These are phyloP conservation scores for Starmerella lactis-condensi DNA, from an alignment of 805 yeast species.

Conservation along the genomic window DNA sequence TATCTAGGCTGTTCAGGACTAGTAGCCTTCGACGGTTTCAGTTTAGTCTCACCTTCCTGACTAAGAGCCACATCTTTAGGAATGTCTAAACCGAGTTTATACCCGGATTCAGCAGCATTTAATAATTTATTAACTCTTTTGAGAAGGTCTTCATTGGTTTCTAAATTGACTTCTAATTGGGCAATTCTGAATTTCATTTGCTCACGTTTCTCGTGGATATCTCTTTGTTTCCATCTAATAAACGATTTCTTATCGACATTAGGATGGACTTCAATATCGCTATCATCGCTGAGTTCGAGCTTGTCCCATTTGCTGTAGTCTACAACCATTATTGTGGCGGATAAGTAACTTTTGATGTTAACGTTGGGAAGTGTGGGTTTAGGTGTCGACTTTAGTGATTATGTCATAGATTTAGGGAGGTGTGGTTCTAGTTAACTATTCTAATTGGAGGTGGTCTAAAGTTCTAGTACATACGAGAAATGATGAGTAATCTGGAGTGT, in stretches of 20 bases:
- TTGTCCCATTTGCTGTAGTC: conserved; percentile 98
- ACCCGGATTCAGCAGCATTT: conserved; percentile 24
- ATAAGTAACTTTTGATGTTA: too few species aligned
- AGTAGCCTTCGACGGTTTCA: conserved; percentile 17
- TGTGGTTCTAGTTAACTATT: too few species aligned
- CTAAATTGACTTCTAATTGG: conserved; percentile 53
- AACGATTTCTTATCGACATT: conserved; percentile 89
- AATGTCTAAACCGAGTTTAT: conserved; percentile 16
- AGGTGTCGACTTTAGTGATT: too few species aligned
- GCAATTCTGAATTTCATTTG: conserved; percentile 64
- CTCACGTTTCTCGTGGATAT: conserved; percentile 80
- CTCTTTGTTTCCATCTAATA: conserved; percentile 91
- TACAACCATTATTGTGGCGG: conserved; percentile 71
- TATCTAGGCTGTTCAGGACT: conserved; percentile 32
- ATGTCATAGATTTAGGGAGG: too few species aligned
- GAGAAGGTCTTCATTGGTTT: conserved; percentile 63
- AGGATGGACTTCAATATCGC: conserved; percentile 94
- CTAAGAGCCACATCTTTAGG: conserved; percentile 16
- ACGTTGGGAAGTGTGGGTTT: too few species aligned
- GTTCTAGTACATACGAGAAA: too few species aligned
- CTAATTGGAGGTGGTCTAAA: too few species aligned
- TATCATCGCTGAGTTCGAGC: conserved; percentile 86
- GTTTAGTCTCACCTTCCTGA: conserved; percentile 18
- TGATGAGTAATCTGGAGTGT: too few species aligned
- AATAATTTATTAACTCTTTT: conserved; percentile 51